Base-by-base conservation (phyloP, 495 filamentous ascomycete genomes). In the Trichoderma reesei region DNA sequence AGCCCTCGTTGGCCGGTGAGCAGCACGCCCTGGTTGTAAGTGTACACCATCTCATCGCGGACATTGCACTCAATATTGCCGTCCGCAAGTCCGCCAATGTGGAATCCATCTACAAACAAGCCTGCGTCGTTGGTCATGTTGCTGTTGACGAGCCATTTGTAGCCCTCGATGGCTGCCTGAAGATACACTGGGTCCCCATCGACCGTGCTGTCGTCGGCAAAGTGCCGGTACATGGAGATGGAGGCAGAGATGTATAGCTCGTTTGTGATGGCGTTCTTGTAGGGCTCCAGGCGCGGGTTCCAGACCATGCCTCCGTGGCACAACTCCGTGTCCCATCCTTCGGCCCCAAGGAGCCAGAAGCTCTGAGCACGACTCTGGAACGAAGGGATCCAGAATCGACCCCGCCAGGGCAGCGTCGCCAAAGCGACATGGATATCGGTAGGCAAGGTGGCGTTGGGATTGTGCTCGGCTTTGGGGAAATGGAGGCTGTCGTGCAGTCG, bases 201-300 rank as follows among this genome's bases (percentile, higher is more conserved):
- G 14, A 78, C 72, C 64, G 89, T 90, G 18, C 75, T 65, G 65
- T 96, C 92, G 3, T 91, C 91, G 0, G 92, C 91, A 71, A 91
- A 94, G 72, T 94, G 83, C 3, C 95, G 82, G 71, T 95, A 98
- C 94, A 98, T 98, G 26, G 79, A 82, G 56, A 95, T 83, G 59
- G 87, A 91, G 1, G 90, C 91, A 0, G 91, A 78, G 63, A 97
- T 90, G 70, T 79, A 98, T 9, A 97, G 82, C 71, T 98, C 86
- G 71, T 98, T 98, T 38, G 94, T 98, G 67, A 98, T 93, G 64
- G 94, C 92, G 70, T 98, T 98, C 73, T 98, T 98, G 75, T 98
- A 97, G 0, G 93, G 91, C 26, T 77, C 73, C 46, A 96, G 75
- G 60, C 84, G 82, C 5, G 91, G 94, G 60, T 86, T 94, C 94